Conservation (phyloP, 495 filamentous ascomycete species). For the Pseudotulostoma volvatum region DNA sequence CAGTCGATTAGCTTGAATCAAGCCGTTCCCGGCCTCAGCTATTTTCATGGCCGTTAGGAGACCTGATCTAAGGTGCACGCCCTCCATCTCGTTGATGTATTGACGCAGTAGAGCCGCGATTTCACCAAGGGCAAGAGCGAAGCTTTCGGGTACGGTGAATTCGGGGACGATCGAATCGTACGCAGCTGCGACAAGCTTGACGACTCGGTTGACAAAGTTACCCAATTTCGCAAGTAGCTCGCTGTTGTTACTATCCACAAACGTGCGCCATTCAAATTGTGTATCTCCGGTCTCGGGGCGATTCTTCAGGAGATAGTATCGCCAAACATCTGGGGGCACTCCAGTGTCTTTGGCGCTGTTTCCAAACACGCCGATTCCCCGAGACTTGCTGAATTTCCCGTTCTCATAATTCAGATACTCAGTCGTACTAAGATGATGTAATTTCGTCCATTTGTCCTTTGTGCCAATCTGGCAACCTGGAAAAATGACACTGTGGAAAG, state of each 20-base stretch:
- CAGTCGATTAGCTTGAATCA: slow-evolving; percentile 29
- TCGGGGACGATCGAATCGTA: slow-evolving; percentile 2
- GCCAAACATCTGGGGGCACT: slow-evolving; percentile 23
- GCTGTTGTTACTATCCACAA: slow-evolving; percentile 8
- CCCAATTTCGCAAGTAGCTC: slow-evolving; percentile 9
- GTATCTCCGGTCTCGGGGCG: slow-evolving; percentile 5
- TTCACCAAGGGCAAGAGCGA: slow-evolving; percentile 19
- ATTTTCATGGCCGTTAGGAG: slow-evolving; percentile 22
- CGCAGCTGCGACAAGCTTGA: slow-evolving; percentile 7
- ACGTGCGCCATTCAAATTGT: slow-evolving; percentile 9
- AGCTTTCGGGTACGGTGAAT: slow-evolving; percentile 9
- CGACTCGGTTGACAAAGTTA: slow-evolving; percentile 7
- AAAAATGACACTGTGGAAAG: slow-evolving; percentile 86
- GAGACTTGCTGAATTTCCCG: slow-evolving; percentile 90
- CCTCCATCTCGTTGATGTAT: slow-evolving; percentile 20
- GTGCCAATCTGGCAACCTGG: slow-evolving; percentile 78
- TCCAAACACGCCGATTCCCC: slow-evolving; percentile 80
- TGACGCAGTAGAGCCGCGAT: slow-evolving; percentile 16
- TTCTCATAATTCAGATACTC: slow-evolving; percentile 95
- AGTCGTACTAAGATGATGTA: slow-evolving; percentile 76
- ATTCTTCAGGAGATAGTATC: slow-evolving; percentile 5
- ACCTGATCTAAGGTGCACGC: slow-evolving; percentile 24
- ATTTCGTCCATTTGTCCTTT: slow-evolving; percentile 72
- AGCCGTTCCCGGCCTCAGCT: slow-evolving; percentile 24
- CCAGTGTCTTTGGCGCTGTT: slow-evolving; percentile 78